Percentiles rank a stretch among this genome's conserved stretches.
phyloP scores from a whole-genome alignment of 805 yeast species.

The Candida verbasci region DNA sequence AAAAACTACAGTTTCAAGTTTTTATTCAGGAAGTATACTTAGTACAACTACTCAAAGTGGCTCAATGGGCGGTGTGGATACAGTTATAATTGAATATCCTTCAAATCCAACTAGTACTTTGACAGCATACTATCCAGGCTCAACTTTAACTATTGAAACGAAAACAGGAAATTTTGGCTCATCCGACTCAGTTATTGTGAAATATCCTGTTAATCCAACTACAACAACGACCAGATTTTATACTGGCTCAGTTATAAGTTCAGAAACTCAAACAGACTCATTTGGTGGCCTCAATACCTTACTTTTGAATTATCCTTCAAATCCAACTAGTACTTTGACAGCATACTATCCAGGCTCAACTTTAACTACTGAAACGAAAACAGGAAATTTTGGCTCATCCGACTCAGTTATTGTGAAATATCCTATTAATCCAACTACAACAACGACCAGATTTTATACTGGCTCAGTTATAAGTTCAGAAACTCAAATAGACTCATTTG shows the following conservation, averaged over 20 bases:
- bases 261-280: neutral
- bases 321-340: neutral
- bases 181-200: too few species aligned
- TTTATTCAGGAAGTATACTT: neutral
- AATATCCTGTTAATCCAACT: too few species aligned
- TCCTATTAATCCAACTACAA: too few species aligned
- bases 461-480: neutral
- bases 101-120: neutral
- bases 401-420: too few species aligned
- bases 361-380: too few species aligned
- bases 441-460: conserved; percentile 3
- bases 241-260: neutral
- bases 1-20: neutral
- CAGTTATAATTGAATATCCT: conserved; percentile 5
- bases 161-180: too few species aligned
- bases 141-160: too few species aligned
- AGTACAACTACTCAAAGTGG: neutral
- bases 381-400: too few species aligned
- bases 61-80: neutral
- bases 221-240: conserved; percentile 6
- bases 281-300: neutral
- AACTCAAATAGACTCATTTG: neutral
- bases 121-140: too few species aligned
- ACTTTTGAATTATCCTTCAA: conserved; percentile 2
- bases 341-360: too few species aligned